phyloP scores from a whole-genome alignment of 2,329 filamentous ascomycete genomes.

The Talaromyces sp. region DNA sequence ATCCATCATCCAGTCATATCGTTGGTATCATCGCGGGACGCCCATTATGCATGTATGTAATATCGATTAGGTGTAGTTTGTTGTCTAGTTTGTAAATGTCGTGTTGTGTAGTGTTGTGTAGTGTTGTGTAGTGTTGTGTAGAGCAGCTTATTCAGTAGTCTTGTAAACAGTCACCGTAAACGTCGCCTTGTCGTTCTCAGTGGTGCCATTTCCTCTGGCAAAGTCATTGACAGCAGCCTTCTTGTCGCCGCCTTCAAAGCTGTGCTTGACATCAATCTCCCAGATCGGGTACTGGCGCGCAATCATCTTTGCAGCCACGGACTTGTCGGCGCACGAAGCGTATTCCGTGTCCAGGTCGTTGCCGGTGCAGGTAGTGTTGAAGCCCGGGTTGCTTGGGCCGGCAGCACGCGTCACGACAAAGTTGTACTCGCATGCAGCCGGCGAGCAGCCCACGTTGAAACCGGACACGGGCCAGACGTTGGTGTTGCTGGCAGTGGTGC shows the following conservation, averaged over 20 bases:
- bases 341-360: conserved; percentile 17
- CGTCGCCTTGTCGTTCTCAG: background rate
- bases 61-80: no score
- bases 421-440: conserved; percentile 26
- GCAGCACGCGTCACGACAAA: conserved; percentile 26
- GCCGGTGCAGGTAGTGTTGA: conserved; percentile 30
- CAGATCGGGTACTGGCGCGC: conserved; percentile 6
- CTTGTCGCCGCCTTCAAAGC: background rate
- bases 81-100: no score
- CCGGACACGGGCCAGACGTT: conserved; percentile 24
- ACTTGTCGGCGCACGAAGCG: conserved; percentile 20
- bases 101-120: no score
- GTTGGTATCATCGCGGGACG: no score
- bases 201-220: conserved; percentile 5
- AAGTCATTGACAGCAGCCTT: conserved; percentile 3
- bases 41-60: no score
- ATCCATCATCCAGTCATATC: no score
- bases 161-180: conserved; percentile 11
- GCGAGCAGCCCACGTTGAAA: conserved; percentile 27
- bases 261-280: conserved; percentile 12
- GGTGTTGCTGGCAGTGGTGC: background rate
- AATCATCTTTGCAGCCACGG: conserved; percentile 9
- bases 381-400: conserved; percentile 26
- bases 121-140: no score
- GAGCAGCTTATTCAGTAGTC: background rate